Evolutionary conservation across 2,329 filamentous ascomycete species (phyloP), one percentile per base, ranked within the genome.

Genomic region (Reticulascus tulasneorum): DNA sequence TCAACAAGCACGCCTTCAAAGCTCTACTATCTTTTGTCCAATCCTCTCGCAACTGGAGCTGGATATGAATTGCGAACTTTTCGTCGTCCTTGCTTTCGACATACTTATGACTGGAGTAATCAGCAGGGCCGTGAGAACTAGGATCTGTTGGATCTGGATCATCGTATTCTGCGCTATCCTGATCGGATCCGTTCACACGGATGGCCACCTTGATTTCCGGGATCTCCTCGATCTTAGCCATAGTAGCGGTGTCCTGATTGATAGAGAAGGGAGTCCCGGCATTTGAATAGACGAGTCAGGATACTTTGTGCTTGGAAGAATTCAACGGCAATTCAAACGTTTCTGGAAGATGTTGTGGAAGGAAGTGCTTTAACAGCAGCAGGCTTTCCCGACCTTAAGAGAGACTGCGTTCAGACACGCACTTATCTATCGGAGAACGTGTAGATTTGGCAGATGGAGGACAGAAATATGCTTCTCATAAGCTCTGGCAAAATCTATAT

Each of bases 191-290:
- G n/a, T 29, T 29, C 7, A 42, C 6, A 4, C 31, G 31, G 20
- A 40, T 15, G 9, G 23, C 30, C 1, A 40, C 12, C 4, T 20
- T 29, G 20, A 36, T 16, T 13, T 28, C 25, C 5, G 27, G 36
- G 6, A 42, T 35, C 7, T 18, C 13, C 6, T 42, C 30, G 4
- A 40, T 42, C 6, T 32, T 29, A 6, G 37, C 31, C 39, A 42
- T 42, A 24, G 6, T 11, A 2, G 18, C 2, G 1, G 5, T 9
- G n/a, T n/a, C n/a, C n/a, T n/a, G n/a, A n/a, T n/a, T n/a, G n/a
- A n/a, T n/a, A n/a, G n/a, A n/a, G n/a, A n/a, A n/a, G n/a, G n/a
- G n/a, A n/a, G n/a, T n/a, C n/a, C n/a, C n/a, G n/a, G n/a, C n/a
- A n/a, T n/a, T n/a, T n/a, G n/a, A n/a, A n/a, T n/a, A n/a, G n/a